Evolutionary conservation across 257 asterid genomes (phyloP), one percentile per base, ranked within the genome.

Genomic region (Solanum bukasovii): DNA sequence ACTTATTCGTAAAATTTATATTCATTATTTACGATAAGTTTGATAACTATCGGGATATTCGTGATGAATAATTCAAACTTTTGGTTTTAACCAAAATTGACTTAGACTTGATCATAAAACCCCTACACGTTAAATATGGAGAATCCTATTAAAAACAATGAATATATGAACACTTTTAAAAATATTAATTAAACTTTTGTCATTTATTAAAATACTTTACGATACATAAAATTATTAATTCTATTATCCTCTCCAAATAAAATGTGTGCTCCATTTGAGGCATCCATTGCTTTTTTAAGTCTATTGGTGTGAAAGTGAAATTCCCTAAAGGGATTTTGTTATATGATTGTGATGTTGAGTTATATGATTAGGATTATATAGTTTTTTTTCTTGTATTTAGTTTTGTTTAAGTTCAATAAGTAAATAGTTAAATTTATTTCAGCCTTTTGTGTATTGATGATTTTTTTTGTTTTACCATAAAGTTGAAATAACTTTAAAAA

Each of bases 261-360:
- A 49, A 49, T 49, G 61, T 49, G 61, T 49, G 8, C 61, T 49
- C 59, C 59, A 49, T 49, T 49, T 93, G 78, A 94, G 96, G 88
- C 95, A 94, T 89, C 95, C 96, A 5, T 93, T 92, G 70, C 95
- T 92, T 35, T 35, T 94, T 94, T 90, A 94, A 94, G 89, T 89
- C 94, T 20, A 93, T 94, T 83, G 95, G 95, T 37, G 6, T 46
- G 56, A 46, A 46, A 46, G 96, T 94, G 86, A 94, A 94, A 88
- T 93, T 94, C 2, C 95, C 95, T 1, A 93, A 94, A 87, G 96
- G 96, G 83, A 94, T 94, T 83, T 87, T 94, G 63, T 90, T 94
- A 4, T 93, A 89, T 78, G 56, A 44, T 44, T 44, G 18, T 44
- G 56, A 44, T 44, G 56, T 44, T 44, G 56, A 44, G 56, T 44